Evolutionary conservation across 257 asterid genomes (phyloP).

Genomic region (Solanum virginianum): DNA sequence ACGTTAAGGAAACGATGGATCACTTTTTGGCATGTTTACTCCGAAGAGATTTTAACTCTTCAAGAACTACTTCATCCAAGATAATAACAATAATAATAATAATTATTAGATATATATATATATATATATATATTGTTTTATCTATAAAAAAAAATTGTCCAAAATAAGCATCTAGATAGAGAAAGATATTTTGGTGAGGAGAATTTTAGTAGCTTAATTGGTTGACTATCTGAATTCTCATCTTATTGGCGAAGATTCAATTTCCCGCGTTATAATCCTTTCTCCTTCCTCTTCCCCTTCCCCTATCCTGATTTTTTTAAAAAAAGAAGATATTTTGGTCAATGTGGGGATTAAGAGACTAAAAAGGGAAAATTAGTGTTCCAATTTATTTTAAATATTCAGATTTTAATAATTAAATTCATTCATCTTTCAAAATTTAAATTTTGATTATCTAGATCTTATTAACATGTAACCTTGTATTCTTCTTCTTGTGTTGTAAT

Average conservation of each 20-base stretch:
- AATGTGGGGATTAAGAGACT: background rate
- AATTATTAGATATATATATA: no score
- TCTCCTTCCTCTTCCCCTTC: no score
- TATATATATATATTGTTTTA: background rate
- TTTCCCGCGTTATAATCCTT: no score
- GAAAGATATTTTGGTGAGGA: background rate
- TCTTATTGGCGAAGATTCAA: no score
- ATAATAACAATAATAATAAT: no score
- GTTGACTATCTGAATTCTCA: no score
- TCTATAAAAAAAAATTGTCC: background rate
- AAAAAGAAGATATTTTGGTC: background rate
- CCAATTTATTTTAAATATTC: background rate
- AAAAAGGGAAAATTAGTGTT: background rate
- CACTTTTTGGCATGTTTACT: background rate
- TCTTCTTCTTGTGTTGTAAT: background rate
- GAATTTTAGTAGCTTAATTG: no score
- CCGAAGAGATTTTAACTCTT: background rate
- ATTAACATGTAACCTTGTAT: background rate
- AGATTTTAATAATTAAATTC: no score
- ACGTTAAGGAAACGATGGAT: background rate
- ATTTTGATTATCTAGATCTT: background rate
- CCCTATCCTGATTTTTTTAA: no score
- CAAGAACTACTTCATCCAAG: background rate
- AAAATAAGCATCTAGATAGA: background rate
- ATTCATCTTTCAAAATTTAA: no score